phyloP scores from a whole-genome alignment of 225 moss, liverwort and hornwort genomes.

The Climacium dendroides region DNA sequence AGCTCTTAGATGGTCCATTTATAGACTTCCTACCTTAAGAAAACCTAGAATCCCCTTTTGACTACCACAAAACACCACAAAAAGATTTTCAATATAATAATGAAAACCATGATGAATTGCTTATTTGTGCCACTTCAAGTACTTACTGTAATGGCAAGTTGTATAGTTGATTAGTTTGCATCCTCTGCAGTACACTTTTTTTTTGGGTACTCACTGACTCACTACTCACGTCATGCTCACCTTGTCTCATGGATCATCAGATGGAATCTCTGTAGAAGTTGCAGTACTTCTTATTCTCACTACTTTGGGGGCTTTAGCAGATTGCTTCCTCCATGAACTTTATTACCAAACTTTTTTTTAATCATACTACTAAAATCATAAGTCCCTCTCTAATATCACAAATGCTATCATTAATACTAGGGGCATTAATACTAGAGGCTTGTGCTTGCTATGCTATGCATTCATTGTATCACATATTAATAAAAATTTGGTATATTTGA shows the following conservation, averaged over 20 bases:
- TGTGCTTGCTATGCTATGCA: no score
- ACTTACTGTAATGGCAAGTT: accelerated
- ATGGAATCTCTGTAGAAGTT: neutral
- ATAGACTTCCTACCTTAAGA: no score
- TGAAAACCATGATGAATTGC: accelerated
- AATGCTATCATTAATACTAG: no score
- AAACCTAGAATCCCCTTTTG: neutral
- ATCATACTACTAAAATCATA: no score
- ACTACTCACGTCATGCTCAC: neutral
- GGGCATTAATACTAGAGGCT: no score
- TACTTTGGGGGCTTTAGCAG: neutral
- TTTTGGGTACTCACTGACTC: no score
- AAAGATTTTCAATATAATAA: neutral
- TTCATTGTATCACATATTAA: no score
- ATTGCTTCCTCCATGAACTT: neutral
- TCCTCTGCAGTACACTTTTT: neutral
- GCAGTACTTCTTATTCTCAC: neutral
- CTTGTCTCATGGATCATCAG: accelerated
- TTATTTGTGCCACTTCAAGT: neutral
- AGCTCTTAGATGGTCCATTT: no score
- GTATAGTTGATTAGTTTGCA: neutral
- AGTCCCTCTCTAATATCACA: no score
- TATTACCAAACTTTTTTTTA: neutral
- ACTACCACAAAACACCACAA: neutral
- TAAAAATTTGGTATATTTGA: no score